These are phyloP conservation scores for Fomitopsis pinicola DNA, from an alignment of 1,284 basidiomycete species.

Conservation along the genomic window DNA sequence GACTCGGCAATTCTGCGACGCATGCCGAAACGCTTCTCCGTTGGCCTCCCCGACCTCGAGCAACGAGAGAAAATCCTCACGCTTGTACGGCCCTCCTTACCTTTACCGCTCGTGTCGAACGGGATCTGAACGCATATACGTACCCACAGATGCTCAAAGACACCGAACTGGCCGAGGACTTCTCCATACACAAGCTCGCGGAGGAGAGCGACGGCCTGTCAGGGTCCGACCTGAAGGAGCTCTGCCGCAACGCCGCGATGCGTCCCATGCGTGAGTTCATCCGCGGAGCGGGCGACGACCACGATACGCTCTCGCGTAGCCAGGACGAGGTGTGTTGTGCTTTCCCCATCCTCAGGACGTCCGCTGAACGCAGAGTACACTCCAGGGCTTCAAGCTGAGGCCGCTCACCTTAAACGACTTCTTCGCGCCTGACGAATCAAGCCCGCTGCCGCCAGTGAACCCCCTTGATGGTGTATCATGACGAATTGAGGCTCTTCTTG, in stretches of 20 bases:
- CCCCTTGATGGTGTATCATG: slow-evolving; percentile 6
- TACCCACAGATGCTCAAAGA: slow-evolving; percentile 76
- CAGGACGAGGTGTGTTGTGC: slow-evolving; percentile 47
- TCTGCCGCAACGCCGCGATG: slow-evolving; percentile 94
- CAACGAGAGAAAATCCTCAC: slow-evolving; percentile 89
- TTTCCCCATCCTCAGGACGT: background rate
- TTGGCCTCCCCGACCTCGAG: slow-evolving; percentile 76
- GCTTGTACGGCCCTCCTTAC: slow-evolving; percentile 49
- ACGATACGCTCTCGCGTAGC: slow-evolving; percentile 46
- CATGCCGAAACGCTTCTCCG: slow-evolving; percentile 97
- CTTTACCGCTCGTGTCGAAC: background rate
- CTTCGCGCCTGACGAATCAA: slow-evolving; percentile 50
- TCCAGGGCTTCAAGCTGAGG: slow-evolving; percentile 71
- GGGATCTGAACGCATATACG: background rate
- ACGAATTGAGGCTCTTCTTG: background rate
- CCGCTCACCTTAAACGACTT: slow-evolving; percentile 72
- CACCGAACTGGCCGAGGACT: slow-evolving; percentile 62
- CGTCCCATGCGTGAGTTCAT: slow-evolving; percentile 87
- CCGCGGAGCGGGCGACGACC: slow-evolving; percentile 53
- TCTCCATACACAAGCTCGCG: slow-evolving; percentile 70
- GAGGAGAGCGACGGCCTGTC: slow-evolving; percentile 75
- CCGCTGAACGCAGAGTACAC: background rate
- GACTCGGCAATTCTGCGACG: slow-evolving; percentile 93
- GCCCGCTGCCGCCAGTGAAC: slow-evolving; percentile 15
- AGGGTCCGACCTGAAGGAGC: slow-evolving; percentile 90